phyloP scores from a whole-genome alignment of 1,284 basidiomycete species.

The Ceratobasidium papillatum region DNA sequence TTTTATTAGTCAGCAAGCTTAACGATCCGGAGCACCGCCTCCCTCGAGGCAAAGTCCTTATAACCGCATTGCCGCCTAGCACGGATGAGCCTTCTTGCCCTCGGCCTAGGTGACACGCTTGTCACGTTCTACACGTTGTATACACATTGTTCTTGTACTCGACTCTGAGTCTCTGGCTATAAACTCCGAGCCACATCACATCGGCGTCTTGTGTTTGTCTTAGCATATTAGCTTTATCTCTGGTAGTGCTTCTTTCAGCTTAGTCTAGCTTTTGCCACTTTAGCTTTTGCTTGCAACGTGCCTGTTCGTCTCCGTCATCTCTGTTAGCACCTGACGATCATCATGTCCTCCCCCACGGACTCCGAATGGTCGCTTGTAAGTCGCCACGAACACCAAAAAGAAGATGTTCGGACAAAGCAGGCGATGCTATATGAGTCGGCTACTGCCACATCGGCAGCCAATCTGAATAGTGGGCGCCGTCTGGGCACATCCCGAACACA shows the following conservation, averaged over 20 bases:
- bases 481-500: conserved; percentile 25
- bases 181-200: too few species aligned
- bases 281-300: background rate
- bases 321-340: conserved; percentile 14
- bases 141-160: too few species aligned
- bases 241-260: background rate
- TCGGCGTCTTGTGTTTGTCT: background rate
- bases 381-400: conserved; percentile 10
- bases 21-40: background rate
- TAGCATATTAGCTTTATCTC: conserved; percentile 1
- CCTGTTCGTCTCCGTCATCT: background rate
- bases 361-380: conserved; percentile 25
- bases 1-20: conserved; percentile 4
- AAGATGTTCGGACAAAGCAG: background rate
- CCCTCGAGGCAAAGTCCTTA: conserved; percentile 34
- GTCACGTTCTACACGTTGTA: background rate
- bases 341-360: conserved; percentile 26
- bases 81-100: background rate
- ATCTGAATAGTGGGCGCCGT: background rate
- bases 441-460: background rate
- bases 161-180: too few species aligned
- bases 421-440: background rate
- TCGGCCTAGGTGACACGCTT: conserved; percentile 1
- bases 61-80: conserved; percentile 19
- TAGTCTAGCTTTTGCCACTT: conserved; percentile 25